phyloP scores from a whole-genome alignment of 2,329 filamentous ascomycete species.

The Endoconidiophora laricicola region DNA sequence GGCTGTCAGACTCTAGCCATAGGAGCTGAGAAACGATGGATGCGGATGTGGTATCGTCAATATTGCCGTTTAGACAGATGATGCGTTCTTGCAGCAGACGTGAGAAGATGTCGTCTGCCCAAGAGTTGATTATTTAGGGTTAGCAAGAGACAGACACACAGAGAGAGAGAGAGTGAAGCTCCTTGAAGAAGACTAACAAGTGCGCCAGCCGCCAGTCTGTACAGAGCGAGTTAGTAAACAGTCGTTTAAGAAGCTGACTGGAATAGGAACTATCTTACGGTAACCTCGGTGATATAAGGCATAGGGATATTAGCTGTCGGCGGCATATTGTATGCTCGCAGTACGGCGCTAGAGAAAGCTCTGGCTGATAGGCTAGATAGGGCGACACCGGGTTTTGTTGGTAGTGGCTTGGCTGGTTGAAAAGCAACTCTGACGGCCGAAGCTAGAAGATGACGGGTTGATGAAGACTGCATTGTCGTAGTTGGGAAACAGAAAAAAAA shows the following conservation, averaged over 20 bases:
- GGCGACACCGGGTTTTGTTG: conserved; percentile 13
- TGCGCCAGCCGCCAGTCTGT: conserved; percentile 60
- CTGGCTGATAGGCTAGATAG: neutral
- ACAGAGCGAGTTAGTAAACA: neutral
- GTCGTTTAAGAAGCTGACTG: conserved; percentile 17
- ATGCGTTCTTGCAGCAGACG: conserved; percentile 77
- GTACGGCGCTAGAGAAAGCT: neutral
- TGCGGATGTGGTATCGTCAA: conserved; percentile 82
- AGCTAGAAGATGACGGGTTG: neutral
- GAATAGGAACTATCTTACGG: conserved; percentile 21
- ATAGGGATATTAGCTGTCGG: conserved; percentile 32
- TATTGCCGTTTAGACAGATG: conserved; percentile 78
- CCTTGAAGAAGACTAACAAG: conserved; percentile 38
- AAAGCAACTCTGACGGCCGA: neutral
- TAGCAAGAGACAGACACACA: too few species aligned
- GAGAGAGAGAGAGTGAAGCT: neutral
- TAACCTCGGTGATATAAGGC: conserved; percentile 42
- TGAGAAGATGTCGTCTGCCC: conserved; percentile 51
- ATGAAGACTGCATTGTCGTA: too few species aligned
- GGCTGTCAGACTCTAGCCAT: conserved; percentile 93
- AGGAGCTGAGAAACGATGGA: conserved; percentile 89
- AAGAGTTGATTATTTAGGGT: conserved; percentile 1
- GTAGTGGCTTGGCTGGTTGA: neutral
- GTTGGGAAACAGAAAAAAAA: neutral
- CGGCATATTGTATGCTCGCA: conserved; percentile 12